A percentile compares a stretch with the other conserved stretches of the same genome.
Evolutionary conservation across 768 basidiomycete genomes (phyloP).

Genomic region (Podaxis sp.): DNA sequence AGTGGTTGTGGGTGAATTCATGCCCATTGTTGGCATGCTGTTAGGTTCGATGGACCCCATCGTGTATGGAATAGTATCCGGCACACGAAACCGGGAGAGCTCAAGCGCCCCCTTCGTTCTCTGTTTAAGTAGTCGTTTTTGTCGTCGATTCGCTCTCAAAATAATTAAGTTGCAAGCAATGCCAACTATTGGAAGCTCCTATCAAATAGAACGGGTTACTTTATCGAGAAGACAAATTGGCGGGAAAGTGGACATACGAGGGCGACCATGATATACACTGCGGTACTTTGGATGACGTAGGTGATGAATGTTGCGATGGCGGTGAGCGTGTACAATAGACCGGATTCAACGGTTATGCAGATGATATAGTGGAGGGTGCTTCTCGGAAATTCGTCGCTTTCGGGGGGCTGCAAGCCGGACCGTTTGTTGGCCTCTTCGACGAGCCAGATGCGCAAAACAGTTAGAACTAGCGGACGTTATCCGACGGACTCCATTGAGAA

Average conservation of each 20-base stretch:
- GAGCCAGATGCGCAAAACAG: conserved; percentile 4
- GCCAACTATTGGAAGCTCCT: conserved; percentile 7
- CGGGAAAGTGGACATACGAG: background rate
- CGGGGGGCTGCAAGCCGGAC: background rate
- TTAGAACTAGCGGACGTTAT: background rate
- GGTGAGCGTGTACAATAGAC: background rate
- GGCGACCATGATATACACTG: conserved; percentile 3
- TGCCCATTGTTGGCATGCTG: background rate
- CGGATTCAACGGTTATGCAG: conserved; percentile 11
- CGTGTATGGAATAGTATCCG: background rate
- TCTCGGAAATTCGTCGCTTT: background rate
- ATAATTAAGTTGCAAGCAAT: conserved; percentile 9
- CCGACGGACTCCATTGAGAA: background rate
- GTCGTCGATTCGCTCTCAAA: conserved; percentile 2
- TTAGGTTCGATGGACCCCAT: background rate
- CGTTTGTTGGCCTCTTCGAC: conserved; percentile 3
- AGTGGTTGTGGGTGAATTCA: background rate
- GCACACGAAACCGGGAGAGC: background rate
- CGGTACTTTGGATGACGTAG: background rate
- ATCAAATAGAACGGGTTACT: background rate
- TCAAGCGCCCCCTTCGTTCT: background rate
- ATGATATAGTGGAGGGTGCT: conserved; percentile 3
- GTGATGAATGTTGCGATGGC: conserved; percentile 9
- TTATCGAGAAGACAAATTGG: background rate
- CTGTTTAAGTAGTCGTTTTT: background rate